Evolutionary conservation across 2,329 filamentous ascomycete genomes (phyloP), one percentile per base, ranked within the genome.

Genomic region (Fusarium nurragi): DNA sequence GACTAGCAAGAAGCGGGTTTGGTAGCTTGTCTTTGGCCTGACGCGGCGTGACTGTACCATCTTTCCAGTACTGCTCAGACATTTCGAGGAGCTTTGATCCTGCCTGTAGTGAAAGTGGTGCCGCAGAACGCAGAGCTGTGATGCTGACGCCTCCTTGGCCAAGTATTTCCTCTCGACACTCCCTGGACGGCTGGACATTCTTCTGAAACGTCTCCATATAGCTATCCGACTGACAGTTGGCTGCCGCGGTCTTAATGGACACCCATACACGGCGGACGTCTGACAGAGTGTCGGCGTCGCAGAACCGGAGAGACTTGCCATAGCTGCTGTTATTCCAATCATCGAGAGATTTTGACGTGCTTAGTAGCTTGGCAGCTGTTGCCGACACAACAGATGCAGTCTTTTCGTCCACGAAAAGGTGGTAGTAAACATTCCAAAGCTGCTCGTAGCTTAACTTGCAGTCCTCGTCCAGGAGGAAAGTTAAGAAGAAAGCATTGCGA

Each of bases 341-440:
- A 2, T 78, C 60, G 2, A 81, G 64, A 1, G 78, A 79, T 6
- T 58, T 48, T 0, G 82, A 79, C 1, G 79, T 45, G 0, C 54
- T 61, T 4, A 78, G 36, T 0, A 89, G 74, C 64, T 81, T 82
- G 19, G 75, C 69, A 0, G 79, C 74, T 52, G 87, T 84, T 2
- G 54, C 21, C 3, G 71, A 52, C 4, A 88, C 71, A 4, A 79
- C 21, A 1, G 69, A 23, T 0, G 79, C 64, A 4, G 80, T 75
- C 4, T 71, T 40, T 0, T 75, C 60, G 44, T 80, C 77, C 6
- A 89, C 60, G 34, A 78, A 79, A 5, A 84, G 67, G 63, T 87
- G 78, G 70, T 87, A 87, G 73, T 85, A 89, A 32, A 85, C 74
- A 54, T 84, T 79, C 85, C 85, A 88, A 5, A 83, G 72, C 9